Evolutionary conservation across 2,329 filamentous ascomycete species (phyloP).

Genomic region (Aspergillus caelatus): DNA sequence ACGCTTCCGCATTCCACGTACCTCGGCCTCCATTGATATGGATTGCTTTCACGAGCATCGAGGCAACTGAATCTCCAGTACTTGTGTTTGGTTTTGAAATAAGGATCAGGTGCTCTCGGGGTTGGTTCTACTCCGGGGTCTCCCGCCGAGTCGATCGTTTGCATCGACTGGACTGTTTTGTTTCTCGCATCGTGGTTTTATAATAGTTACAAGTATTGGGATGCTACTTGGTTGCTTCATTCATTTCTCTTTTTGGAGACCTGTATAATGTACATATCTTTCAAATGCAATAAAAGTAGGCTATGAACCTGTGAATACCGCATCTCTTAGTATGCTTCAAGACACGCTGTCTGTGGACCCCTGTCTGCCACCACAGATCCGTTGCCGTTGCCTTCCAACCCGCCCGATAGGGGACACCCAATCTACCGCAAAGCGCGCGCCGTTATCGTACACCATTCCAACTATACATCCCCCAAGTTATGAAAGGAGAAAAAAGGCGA

Average conservation of each 20-base stretch:
- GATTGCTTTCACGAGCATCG: not conserved
- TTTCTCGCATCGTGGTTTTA: not conserved
- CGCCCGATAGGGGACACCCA: not conserved
- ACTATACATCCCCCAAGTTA: not conserved
- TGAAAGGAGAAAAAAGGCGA: not conserved
- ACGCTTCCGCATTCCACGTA: slow-evolving; percentile 10
- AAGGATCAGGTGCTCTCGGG: not conserved
- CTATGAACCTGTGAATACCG: slow-evolving; percentile 9
- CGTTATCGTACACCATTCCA: not conserved
- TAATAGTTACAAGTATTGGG: slow-evolving; percentile 7
- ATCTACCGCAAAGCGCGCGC: not conserved
- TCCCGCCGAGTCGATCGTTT: not conserved
- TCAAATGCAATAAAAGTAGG: slow-evolving; percentile 23
- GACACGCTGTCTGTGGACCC: not conserved
- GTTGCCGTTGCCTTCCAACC: not conserved
- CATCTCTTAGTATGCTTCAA: not conserved
- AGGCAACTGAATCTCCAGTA: not conserved
- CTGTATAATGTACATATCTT: slow-evolving; percentile 29
- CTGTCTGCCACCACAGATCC: not conserved
- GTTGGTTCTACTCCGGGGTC: not conserved
- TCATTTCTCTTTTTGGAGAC: slow-evolving; percentile 13
- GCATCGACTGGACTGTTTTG: not conserved
- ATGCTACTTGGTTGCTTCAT: slow-evolving; percentile 8
- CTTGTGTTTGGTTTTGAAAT: not conserved
- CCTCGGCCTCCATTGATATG: not conserved